Base-by-base conservation (phyloP, 306 rosid species). In the Rosa lucieae region DNA sequence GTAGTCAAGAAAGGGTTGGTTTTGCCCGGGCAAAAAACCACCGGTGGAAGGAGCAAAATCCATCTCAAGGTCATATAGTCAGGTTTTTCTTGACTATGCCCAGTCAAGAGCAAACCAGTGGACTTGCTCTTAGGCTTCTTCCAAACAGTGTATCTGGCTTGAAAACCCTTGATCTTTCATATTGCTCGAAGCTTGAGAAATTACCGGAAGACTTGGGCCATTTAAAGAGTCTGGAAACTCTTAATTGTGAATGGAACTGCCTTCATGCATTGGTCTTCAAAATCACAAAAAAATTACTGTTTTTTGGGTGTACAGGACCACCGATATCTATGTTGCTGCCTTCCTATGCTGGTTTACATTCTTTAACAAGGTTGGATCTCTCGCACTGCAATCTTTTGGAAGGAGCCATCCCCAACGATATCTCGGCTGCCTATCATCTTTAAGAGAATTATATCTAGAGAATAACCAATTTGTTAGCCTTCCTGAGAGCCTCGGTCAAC, bases 171-270 rank as follows among this genome's bases (percentile, higher is more conserved):
- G 5, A 17, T 15, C 23, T 67, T 15, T 1, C 3, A 0, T 13
- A 4, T 37, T 67, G 71, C 46, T 67, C 26, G 46, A 37, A 67
- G 47, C 71, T 67, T 67, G 42, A 40, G 9, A 26, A 17, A 17
- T 67, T 67, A 67, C 71, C 47, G 5, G 71, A 67, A 14, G 71
- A 67, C 47, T 67, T 67, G 11, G 71, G 71, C 11, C 21, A 67
- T 15, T 18, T 66, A 35, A 10, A 66, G 42, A 66, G 44, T 66
- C 15, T 35, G 70, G n/a, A 10, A 1, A 0, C 0, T 0, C 42
- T 66, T 10, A 0, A 1, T 23, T 35, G 70, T 66, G 46, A 14
- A 2, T 2, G n/a, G n/a, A 29, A 32, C 70, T 66, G 42, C 70
- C 46, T 29, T 66, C 70, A 29, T 66, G 44, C 70, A 66, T 35